These are phyloP conservation scores for Sarcocystis neurona DNA, from an alignment of 169 alveolate species.

Conservation along the genomic window DNA sequence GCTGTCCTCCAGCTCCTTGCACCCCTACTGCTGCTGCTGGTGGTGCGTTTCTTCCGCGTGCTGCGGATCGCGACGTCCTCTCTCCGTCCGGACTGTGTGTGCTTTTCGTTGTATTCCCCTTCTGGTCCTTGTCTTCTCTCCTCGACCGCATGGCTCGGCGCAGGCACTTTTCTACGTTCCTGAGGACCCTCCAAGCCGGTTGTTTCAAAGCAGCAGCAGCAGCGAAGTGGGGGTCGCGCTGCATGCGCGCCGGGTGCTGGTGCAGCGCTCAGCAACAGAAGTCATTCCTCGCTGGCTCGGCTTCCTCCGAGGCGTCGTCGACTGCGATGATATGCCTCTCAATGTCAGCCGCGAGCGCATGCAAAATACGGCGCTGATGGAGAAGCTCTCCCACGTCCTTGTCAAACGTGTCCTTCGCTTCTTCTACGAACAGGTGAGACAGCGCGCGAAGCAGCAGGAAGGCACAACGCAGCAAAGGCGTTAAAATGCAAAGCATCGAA, in stretches of 20 bases:
- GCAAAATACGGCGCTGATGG: slow-evolving; percentile 84
- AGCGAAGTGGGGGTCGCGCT: slow-evolving; percentile 86
- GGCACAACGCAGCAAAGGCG: too few relatives aligned
- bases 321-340: slow-evolving; percentile 97
- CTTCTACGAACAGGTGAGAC: slow-evolving; percentile 88
- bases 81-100: too few relatives aligned
- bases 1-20: too few relatives aligned
- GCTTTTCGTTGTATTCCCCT: neutral
- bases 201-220: slow-evolving; percentile 78
- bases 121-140: neutral
- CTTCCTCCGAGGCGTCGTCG: slow-evolving; percentile 96
- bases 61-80: too few relatives aligned
- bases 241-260: slow-evolving; percentile 88
- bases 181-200: slow-evolving; percentile 88
- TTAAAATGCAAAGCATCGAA: too few relatives aligned
- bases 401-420: slow-evolving; percentile 89
- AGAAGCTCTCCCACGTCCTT: slow-evolving; percentile 87
- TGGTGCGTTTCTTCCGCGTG: too few relatives aligned
- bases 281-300: slow-evolving; percentile 94
- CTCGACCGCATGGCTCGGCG: slow-evolving; percentile 16
- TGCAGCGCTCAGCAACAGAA: slow-evolving; percentile 89
- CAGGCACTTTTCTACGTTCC: slow-evolving; percentile 84
- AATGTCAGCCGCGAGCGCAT: slow-evolving; percentile 95
- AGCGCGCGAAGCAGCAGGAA: too few relatives aligned
- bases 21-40: too few relatives aligned